phyloP scores from a whole-genome alignment of 352 stramenopile species.

The Blastocystis sp. region DNA sequence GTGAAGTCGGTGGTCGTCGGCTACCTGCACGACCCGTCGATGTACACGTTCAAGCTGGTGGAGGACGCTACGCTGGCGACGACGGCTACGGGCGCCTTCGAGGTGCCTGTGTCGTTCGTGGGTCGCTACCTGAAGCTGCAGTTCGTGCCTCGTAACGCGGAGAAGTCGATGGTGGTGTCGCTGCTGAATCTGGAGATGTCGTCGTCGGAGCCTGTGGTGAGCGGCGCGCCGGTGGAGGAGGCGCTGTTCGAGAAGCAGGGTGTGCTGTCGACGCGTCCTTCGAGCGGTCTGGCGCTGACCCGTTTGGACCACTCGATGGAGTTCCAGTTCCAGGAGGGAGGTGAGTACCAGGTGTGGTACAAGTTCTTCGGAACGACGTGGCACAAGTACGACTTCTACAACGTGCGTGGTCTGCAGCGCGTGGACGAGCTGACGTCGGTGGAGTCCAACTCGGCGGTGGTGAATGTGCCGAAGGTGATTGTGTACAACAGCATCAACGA shows the following conservation, averaged over 20 bases:
- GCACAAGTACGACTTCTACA: background rate
- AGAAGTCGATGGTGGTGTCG: background rate
- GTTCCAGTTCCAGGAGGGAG: conserved; percentile 4
- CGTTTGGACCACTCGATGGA: background rate
- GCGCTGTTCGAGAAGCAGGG: background rate
- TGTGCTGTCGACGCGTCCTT: background rate
- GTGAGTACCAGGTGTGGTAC: conserved; percentile 35
- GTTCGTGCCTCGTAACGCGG: conserved; percentile 21
- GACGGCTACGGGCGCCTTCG: background rate
- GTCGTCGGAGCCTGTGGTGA: background rate
- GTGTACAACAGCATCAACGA: background rate
- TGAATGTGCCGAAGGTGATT: conserved; percentile 39
- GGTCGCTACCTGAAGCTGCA: conserved; percentile 52
- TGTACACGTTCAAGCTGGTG: conserved; percentile 5
- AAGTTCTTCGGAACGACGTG: conserved; percentile 21
- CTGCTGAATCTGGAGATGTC: background rate
- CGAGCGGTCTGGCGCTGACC: background rate
- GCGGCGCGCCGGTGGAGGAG: background rate
- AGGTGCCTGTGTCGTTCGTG: conserved; percentile 1
- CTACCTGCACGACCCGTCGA: background rate
- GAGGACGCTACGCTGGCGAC: background rate
- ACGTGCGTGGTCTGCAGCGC: background rate
- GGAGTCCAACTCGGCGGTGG: conserved; percentile 44
- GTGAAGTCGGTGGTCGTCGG: conserved; percentile 21
- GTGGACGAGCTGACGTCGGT: conserved; percentile 14